phyloP scores from a whole-genome alignment of 805 yeast genomes.

The Candida rishiriensis region DNA sequence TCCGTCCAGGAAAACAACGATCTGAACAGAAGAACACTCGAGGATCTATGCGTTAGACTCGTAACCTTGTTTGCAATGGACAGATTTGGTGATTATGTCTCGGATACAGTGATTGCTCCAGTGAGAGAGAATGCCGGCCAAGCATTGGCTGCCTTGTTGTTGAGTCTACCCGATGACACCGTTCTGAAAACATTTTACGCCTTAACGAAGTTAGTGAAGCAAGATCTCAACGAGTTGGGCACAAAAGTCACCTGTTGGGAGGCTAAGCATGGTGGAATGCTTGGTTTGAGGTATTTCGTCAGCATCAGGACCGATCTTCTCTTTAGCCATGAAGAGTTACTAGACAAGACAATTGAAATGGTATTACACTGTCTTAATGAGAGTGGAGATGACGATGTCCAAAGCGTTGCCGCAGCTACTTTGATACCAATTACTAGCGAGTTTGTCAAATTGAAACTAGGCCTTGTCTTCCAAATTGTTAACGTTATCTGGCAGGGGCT shows the following conservation, averaged over 20 bases:
- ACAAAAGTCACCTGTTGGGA: slow-evolving; percentile 75
- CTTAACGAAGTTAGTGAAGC: slow-evolving; percentile 66
- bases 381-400: slow-evolving; percentile 93
- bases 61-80: slow-evolving; percentile 87
- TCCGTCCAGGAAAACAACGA: slow-evolving; percentile 55
- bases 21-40: slow-evolving; percentile 66
- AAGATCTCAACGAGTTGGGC: slow-evolving; percentile 41
- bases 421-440: slow-evolving; percentile 85
- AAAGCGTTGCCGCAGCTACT: slow-evolving; percentile 93
- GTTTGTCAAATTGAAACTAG: slow-evolving; percentile 62
- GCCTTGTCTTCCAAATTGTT: slow-evolving; percentile 43
- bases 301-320: slow-evolving; percentile 82
- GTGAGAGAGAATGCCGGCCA: slow-evolving; percentile 97
- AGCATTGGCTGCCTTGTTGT: slow-evolving; percentile 79
- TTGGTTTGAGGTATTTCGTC: slow-evolving; percentile 88
- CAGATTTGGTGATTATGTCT: slow-evolving; percentile 93
- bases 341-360: slow-evolving; percentile 73
- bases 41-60: slow-evolving; percentile 82
- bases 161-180: slow-evolving; percentile 61
- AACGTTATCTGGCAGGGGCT: slow-evolving; percentile 89
- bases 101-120: slow-evolving; percentile 97
- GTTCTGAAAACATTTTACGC: slow-evolving; percentile 61
- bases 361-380: slow-evolving; percentile 79
- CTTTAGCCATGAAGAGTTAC: slow-evolving; percentile 47
- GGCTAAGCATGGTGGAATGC: slow-evolving; percentile 96